Evolutionary conservation across 2,329 filamentous ascomycete species (phyloP).

Genomic region (Trichoderma breve): DNA sequence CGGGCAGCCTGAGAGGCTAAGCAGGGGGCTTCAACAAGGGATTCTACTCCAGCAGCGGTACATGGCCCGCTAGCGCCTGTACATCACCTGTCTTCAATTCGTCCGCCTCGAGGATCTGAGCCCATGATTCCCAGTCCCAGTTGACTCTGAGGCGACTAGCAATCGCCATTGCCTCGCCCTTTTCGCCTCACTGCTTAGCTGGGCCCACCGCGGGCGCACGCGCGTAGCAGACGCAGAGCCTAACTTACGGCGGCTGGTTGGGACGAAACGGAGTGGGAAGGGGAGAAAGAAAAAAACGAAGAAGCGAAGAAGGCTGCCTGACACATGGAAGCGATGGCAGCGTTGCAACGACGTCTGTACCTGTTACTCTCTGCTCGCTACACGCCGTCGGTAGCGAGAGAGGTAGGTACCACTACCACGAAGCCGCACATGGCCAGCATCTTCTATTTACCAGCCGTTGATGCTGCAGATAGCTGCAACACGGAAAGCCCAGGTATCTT

Average conservation of each 20-base stretch:
- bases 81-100: slow-evolving; percentile 18
- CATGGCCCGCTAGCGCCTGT: slow-evolving; percentile 18
- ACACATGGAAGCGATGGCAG: not conserved
- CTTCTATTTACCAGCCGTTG: not conserved
- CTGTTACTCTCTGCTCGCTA: not conserved
- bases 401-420: not conserved
- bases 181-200: slow-evolving; percentile 18
- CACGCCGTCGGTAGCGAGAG: slow-evolving; percentile 12
- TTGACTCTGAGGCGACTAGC: not conserved
- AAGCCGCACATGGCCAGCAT: not conserved
- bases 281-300: not conserved
- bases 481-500: slow-evolving; percentile 6
- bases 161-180: slow-evolving; percentile 17
- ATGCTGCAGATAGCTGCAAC: slow-evolving; percentile 15
- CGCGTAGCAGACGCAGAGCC: slow-evolving; percentile 11
- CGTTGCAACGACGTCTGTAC: not conserved
- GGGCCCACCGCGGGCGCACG: slow-evolving; percentile 14
- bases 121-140: slow-evolving; percentile 3
- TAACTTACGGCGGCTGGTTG: not conserved
- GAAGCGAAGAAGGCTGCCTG: not conserved
- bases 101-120: slow-evolving; percentile 13
- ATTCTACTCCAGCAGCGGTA: slow-evolving; percentile 13
- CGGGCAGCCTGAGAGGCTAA: slow-evolving; percentile 20
- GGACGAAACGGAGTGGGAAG: not conserved
- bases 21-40: slow-evolving; percentile 13